Evolutionary conservation across 805 yeast species (phyloP).

Genomic region (Candida wancherniae): DNA sequence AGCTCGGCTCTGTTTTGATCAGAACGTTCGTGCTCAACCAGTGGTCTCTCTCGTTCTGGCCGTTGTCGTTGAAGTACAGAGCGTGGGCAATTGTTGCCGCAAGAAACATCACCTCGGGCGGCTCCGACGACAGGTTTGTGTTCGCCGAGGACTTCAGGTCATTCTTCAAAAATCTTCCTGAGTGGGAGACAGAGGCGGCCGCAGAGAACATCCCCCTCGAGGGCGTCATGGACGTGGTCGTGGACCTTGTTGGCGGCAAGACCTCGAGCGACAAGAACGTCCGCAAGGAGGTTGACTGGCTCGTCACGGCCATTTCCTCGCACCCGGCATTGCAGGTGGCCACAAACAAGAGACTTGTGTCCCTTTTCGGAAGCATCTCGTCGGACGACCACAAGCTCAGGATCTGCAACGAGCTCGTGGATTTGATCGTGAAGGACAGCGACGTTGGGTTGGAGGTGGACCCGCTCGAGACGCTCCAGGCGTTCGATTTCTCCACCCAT

Average conservation of each 20-base stretch:
- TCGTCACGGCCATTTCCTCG: conserved; percentile 44
- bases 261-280: conserved; percentile 48
- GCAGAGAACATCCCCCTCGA: conserved; percentile 46
- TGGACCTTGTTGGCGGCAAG: conserved; percentile 50
- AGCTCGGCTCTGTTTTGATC: conserved; percentile 50
- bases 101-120: conserved; percentile 17
- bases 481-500: conserved; percentile 49
- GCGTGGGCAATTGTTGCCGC: conserved; percentile 29
- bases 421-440: conserved; percentile 49
- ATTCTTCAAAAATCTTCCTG: conserved; percentile 39
- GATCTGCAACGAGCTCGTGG: conserved; percentile 45
- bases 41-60: conserved; percentile 37
- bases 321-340: conserved; percentile 30
- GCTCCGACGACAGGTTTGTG: conserved; percentile 29
- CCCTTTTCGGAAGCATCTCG: conserved; percentile 52
- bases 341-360: conserved; percentile 48
- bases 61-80: conserved; percentile 47
- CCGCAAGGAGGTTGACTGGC: conserved; percentile 52
- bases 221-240: conserved; percentile 52
- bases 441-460: conserved; percentile 25
- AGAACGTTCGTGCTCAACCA: conserved; percentile 66
- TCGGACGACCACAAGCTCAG: conserved; percentile 51
- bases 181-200: conserved; percentile 40
- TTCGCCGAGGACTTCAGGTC: conserved; percentile 28
- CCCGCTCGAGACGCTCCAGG: conserved; percentile 46